Conservation (phyloP, 1,284 basidiomycete genomes). For the Pascua sp. region DNA sequence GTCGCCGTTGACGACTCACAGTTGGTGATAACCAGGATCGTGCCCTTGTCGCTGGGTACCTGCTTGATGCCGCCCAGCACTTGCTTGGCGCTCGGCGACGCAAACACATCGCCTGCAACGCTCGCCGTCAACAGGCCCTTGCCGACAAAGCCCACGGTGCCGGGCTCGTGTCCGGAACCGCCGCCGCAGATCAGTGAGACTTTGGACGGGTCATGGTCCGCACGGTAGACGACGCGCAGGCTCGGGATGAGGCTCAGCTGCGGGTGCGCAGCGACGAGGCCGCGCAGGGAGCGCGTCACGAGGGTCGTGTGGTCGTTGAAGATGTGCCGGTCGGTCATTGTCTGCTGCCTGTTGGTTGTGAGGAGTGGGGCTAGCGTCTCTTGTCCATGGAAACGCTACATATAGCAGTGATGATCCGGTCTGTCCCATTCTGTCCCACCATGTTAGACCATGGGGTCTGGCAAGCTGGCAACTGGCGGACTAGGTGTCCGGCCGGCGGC, state of each 20-base stretch:
- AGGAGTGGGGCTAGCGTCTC: no score
- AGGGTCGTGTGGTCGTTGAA: constrained; percentile 50
- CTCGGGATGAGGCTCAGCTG: constrained; percentile 45
- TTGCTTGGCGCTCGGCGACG: constrained; percentile 53
- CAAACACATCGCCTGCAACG: constrained; percentile 55
- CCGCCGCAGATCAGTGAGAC: constrained; percentile 53
- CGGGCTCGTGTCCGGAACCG: constrained; percentile 53
- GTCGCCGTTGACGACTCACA: constrained; percentile 32
- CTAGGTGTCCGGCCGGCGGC: no score
- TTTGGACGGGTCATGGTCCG: constrained; percentile 46
- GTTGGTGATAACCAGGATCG: constrained; percentile 51
- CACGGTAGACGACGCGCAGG: constrained; percentile 48
- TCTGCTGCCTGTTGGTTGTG: not conserved
- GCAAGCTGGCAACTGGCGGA: no score
- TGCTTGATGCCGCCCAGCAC: constrained; percentile 52
- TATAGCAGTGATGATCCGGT: no score
- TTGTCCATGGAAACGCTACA: no score
- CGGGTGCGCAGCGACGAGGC: constrained; percentile 47
- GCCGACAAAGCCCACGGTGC: constrained; percentile 47
- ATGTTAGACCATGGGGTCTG: no score
- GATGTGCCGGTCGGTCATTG: constrained; percentile 48
- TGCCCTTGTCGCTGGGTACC: constrained; percentile 49
- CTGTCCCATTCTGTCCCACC: no score
- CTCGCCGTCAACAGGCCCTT: constrained; percentile 50
- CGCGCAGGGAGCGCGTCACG: constrained; percentile 44